Conservation (phyloP, 2,329 filamentous ascomycete species). For the Cladosporium sp. region DNA sequence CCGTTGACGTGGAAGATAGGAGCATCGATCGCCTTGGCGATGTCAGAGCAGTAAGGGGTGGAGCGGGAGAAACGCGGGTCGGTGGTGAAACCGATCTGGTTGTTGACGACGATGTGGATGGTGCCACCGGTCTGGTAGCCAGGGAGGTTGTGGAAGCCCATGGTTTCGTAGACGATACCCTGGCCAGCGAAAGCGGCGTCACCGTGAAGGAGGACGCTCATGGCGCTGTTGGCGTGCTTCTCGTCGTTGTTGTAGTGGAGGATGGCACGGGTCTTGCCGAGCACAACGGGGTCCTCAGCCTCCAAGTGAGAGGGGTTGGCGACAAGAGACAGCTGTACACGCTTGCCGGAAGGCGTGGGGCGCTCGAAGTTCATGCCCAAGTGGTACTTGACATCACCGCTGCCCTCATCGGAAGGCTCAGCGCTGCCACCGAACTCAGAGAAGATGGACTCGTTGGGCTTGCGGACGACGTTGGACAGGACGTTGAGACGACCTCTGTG, state of each 20-base stretch:
- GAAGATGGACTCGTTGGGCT: constrained; percentile 99
- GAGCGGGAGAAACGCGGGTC: constrained; percentile 96
- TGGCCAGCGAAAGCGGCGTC: constrained; percentile 95
- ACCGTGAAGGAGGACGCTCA: constrained; percentile 93
- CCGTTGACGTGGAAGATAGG: constrained; percentile 99
- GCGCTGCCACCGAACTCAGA: constrained; percentile 89
- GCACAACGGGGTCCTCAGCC: constrained; percentile 93
- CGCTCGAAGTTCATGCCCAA: constrained; percentile 99
- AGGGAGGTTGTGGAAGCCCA: constrained; percentile 93
- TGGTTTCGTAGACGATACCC: constrained; percentile 96
- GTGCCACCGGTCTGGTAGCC: constrained; percentile 97
- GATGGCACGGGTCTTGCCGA: constrained; percentile 95
- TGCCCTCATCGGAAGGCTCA: constrained; percentile 88
- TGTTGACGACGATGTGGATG: constrained; percentile 96
- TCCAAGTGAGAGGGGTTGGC: constrained; percentile 98
- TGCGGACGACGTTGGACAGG: constrained; percentile 95
- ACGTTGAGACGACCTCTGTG: constrained; percentile 98
- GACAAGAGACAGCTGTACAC: constrained; percentile 96
- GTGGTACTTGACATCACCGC: constrained; percentile 98
- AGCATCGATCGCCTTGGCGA: constrained; percentile 96
- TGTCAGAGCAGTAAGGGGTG: constrained; percentile 97
- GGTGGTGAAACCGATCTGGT: constrained; percentile 99
- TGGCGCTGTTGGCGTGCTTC: constrained; percentile 77
- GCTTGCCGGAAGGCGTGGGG: constrained; percentile 95
- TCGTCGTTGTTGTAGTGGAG: constrained; percentile 99